A percentile compares a stretch with the other conserved stretches of the same genome.
These are phyloP conservation scores for Candida maris DNA, from an alignment of 805 yeast species.

Conservation along the genomic window DNA sequence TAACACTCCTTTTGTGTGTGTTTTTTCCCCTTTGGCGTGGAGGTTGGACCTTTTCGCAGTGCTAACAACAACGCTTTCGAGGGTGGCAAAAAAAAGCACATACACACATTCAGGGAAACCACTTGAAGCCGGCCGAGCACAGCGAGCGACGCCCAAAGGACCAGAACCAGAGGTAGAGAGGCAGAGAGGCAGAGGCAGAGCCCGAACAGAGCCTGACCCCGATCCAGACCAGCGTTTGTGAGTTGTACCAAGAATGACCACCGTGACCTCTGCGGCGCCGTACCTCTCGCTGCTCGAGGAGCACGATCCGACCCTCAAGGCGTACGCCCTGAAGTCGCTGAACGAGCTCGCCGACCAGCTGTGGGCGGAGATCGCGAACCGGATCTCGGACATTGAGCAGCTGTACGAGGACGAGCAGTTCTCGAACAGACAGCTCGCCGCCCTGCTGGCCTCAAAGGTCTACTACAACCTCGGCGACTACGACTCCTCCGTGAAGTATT, in stretches of 20 bases:
- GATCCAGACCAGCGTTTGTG: too few relatives aligned
- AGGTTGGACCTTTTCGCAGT: too few relatives aligned
- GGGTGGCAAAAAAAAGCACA: slow-evolving; percentile 14
- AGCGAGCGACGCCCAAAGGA: too few relatives aligned
- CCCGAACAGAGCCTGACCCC: too few relatives aligned
- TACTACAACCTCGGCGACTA: slow-evolving; percentile 91
- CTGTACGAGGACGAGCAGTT: slow-evolving; percentile 81
- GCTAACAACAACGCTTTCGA: too few relatives aligned
- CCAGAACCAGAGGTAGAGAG: too few relatives aligned
- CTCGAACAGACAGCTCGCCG: slow-evolving; percentile 72
- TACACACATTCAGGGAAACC: too few relatives aligned
- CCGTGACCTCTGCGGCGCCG: slow-evolving; percentile 78
- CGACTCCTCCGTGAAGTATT: slow-evolving; percentile 83
- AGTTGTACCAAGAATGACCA: slow-evolving; percentile 28
- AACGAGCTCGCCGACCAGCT: slow-evolving; percentile 81
- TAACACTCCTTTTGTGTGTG: too few relatives aligned
- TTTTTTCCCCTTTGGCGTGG: too few relatives aligned
- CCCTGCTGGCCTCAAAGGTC: slow-evolving; percentile 86
- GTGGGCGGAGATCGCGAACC: slow-evolving; percentile 97
- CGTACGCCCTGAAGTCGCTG: slow-evolving; percentile 80
- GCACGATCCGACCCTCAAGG: slow-evolving; percentile 69
- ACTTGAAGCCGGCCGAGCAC: background rate
- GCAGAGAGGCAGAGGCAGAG: too few relatives aligned
- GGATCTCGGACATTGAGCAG: slow-evolving; percentile 82
- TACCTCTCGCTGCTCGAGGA: slow-evolving; percentile 86